Evolutionary conservation across 2,329 filamentous ascomycete species (phyloP).

Genomic region (Cladosporium sp.): DNA sequence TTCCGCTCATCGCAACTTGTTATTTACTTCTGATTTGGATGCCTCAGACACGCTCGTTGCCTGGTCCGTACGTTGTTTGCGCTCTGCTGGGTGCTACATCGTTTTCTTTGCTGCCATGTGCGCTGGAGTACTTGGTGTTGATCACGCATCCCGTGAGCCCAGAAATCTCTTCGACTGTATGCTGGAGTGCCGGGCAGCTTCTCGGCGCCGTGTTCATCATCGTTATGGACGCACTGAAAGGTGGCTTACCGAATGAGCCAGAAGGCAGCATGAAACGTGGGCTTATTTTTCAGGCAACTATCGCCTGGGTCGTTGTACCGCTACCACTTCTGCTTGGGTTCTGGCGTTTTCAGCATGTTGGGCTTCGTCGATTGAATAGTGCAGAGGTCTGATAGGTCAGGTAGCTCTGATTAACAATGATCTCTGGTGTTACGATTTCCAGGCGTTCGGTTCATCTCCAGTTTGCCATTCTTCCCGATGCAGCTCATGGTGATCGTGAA

Average conservation of each 20-base stretch:
- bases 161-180: constrained; percentile 76
- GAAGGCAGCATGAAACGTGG: constrained; percentile 65
- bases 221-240: constrained; percentile 70
- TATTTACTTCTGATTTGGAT: constrained; percentile 84
- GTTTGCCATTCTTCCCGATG: no score
- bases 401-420: no score
- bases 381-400: neutral
- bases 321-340: constrained; percentile 65
- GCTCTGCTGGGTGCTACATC: constrained; percentile 72
- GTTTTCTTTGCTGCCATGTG: constrained; percentile 78
- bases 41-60: constrained; percentile 57
- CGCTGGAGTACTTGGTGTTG: constrained; percentile 82
- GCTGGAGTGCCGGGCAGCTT: constrained; percentile 83
- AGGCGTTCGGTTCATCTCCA: no score
- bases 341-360: constrained; percentile 17
- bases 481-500: no score
- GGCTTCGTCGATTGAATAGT: constrained; percentile 6
- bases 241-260: constrained; percentile 30
- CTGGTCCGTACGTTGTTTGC: constrained; percentile 70
- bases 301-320: constrained; percentile 63
- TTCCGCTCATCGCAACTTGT: constrained; percentile 63
- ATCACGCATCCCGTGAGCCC: constrained; percentile 82
- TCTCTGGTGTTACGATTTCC: no score
- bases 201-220: constrained; percentile 82
- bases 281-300: constrained; percentile 73